phyloP scores from a whole-genome alignment of 1,284 basidiomycete species.

The Sporisorium scitamineum region DNA sequence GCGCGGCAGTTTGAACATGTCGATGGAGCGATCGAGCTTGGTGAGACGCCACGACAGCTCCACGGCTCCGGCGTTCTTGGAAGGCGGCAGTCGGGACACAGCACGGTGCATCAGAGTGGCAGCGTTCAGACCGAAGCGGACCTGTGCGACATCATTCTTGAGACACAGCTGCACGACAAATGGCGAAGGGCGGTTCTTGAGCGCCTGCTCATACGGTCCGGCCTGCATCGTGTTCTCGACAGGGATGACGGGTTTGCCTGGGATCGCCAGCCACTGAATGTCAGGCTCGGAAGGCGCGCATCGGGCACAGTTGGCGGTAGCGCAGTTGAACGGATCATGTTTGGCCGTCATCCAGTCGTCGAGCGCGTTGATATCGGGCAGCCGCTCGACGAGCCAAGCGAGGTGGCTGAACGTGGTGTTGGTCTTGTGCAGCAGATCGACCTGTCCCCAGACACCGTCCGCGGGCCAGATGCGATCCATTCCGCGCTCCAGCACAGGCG shows the following conservation, averaged over 20 bases:
- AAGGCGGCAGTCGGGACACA: constrained; percentile 79
- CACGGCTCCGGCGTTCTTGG: constrained; percentile 64
- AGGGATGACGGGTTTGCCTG: constrained; percentile 45
- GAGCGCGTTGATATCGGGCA: constrained; percentile 42
- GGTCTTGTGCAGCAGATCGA: constrained; percentile 58
- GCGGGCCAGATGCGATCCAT: constrained; percentile 54
- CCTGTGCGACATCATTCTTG: constrained; percentile 76
- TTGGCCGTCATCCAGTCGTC: constrained; percentile 48
- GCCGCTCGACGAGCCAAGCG: constrained; percentile 57
- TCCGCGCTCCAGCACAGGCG: constrained; percentile 28
- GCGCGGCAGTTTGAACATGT: constrained; percentile 70
- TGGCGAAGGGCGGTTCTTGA: constrained; percentile 86
- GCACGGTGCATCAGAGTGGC: constrained; percentile 89
- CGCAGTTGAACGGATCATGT: constrained; percentile 34
- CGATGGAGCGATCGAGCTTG: constrained; percentile 78
- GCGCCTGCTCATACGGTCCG: constrained; percentile 72
- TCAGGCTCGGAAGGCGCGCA: constrained; percentile 84
- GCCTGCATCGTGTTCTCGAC: constrained; percentile 60
- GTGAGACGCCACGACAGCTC: constrained; percentile 82
- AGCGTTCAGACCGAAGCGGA: constrained; percentile 88
- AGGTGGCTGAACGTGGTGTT: constrained; percentile 54
- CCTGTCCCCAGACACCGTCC: constrained; percentile 49
- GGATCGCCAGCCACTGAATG: constrained; percentile 76
- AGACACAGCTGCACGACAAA: constrained; percentile 88
- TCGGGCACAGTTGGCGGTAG: constrained; percentile 73